These are phyloP conservation scores for Termitomyces sp. DNA, from an alignment of 768 basidiomycete species.

Conservation along the genomic window DNA sequence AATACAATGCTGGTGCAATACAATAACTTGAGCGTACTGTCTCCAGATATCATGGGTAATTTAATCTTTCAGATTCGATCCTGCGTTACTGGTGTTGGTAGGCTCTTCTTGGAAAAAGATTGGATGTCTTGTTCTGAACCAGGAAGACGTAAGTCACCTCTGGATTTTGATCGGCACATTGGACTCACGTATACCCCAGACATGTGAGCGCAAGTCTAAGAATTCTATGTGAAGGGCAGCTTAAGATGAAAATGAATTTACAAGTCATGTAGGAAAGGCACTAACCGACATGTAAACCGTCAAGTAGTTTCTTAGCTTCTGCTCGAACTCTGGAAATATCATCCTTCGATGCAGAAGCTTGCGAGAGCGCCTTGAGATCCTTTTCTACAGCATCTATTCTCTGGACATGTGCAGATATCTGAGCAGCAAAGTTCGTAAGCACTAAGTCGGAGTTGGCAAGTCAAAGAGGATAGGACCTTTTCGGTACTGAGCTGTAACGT, in stretches of 20 bases:
- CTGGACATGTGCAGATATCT: constrained; percentile 81
- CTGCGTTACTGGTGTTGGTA: neutral
- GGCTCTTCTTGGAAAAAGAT: constrained; percentile 61
- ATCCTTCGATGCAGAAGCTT: constrained; percentile 67
- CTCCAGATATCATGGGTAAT: neutral
- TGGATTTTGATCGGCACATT: neutral
- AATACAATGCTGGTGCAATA: neutral
- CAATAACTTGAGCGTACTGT: neutral
- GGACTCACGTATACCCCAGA: constrained; percentile 83
- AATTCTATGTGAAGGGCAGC: constrained; percentile 47
- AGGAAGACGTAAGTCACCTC: constrained; percentile 4
- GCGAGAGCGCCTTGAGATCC: constrained; percentile 71
- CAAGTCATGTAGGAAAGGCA: constrained; percentile 3
- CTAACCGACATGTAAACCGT: constrained; percentile 75
- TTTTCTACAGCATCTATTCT: constrained; percentile 87
- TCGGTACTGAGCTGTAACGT: constrained; percentile 80
- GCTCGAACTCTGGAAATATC: constrained; percentile 70
- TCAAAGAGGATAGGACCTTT: constrained; percentile 41
- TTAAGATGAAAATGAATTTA: neutral
- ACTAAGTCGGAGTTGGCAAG: neutral
- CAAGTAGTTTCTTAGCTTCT: constrained; percentile 85
- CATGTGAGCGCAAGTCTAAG: constrained; percentile 72
- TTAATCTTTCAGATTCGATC: neutral
- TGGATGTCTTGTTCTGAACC: constrained; percentile 75
- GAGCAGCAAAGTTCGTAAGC: neutral